A percentile compares a stretch with the other conserved stretches of the same genome.
These are phyloP conservation scores for Colletotrichum sp. DNA, from an alignment of 2,329 filamentous ascomycete species.

Conservation along the genomic window DNA sequence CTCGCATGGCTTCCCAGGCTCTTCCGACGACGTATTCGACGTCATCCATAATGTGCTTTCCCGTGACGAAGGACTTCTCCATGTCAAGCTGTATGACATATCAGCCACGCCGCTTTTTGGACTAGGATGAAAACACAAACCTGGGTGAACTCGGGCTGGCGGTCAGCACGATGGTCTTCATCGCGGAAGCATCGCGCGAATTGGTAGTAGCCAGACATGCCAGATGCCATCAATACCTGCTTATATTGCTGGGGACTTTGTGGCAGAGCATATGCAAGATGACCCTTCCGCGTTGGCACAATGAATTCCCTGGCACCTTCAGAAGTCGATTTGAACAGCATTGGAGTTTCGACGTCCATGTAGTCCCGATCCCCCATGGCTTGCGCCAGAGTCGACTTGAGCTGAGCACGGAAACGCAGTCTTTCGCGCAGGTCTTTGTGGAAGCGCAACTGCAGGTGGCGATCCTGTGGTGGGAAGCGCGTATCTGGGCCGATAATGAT, in stretches of 20 bases:
- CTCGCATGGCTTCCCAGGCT: conserved; percentile 58
- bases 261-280: conserved; percentile 80
- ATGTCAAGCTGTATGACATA: conserved; percentile 72
- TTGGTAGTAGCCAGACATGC: conserved; percentile 84
- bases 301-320: conserved; percentile 95
- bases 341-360: conserved; percentile 85
- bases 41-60: conserved; percentile 69
- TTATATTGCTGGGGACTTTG: conserved; percentile 99
- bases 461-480: conserved; percentile 74
- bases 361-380: conserved; percentile 65
- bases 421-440: conserved; percentile 70
- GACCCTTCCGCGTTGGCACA: conserved; percentile 77
- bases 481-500: conserved; percentile 79
- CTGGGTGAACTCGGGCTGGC: conserved; percentile 97
- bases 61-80: conserved; percentile 86
- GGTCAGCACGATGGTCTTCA: conserved; percentile 88
- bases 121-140: conserved; percentile 39
- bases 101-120: not conserved
- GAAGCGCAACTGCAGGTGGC: conserved; percentile 86
- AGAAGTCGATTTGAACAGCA: conserved; percentile 96
- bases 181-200: conserved; percentile 95
- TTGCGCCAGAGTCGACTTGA: conserved; percentile 57
- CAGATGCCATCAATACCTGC: conserved; percentile 94
- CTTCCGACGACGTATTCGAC: conserved; percentile 57
- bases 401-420: conserved; percentile 71